phyloP scores from a whole-genome alignment of 2,329 filamentous ascomycete species.

The Fusarium dimerum region DNA sequence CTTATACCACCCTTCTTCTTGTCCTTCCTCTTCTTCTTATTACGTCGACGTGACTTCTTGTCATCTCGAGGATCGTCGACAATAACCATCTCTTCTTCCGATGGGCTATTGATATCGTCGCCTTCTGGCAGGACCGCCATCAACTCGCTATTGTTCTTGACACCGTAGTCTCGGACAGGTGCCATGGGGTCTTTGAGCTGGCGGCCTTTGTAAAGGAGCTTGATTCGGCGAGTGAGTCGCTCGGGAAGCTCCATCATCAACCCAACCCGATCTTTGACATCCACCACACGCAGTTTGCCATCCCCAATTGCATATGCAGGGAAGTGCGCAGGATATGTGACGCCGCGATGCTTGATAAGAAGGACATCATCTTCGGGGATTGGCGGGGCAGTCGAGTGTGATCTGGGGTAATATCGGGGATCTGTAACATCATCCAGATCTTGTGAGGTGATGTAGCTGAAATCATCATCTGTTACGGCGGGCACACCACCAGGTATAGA shows the following conservation, averaged over 20 bases:
- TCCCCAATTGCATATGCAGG: slow-evolving; percentile 75
- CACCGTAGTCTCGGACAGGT: slow-evolving; percentile 59
- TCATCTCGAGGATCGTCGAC: slow-evolving; percentile 42
- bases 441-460: slow-evolving; percentile 79
- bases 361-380: slow-evolving; percentile 67
- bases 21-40: slow-evolving; percentile 43
- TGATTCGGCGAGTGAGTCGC: slow-evolving; percentile 53
- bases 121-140: slow-evolving; percentile 49
- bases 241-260: slow-evolving; percentile 65
- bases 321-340: slow-evolving; percentile 70
- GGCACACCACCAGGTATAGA: slow-evolving; percentile 52
- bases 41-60: slow-evolving; percentile 40
- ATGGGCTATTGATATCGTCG: slow-evolving; percentile 35
- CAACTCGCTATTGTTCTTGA: slow-evolving; percentile 63
- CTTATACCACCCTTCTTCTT: slow-evolving; percentile 29
- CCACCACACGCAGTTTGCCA: slow-evolving; percentile 66
- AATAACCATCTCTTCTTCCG: slow-evolving; percentile 47
- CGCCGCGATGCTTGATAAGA: slow-evolving; percentile 66
- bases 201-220: slow-evolving; percentile 72
- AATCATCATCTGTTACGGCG: slow-evolving; percentile 74
- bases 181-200: slow-evolving; percentile 66
- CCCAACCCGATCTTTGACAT: slow-evolving; percentile 67
- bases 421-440: slow-evolving; percentile 57
- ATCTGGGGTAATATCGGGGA: slow-evolving; percentile 44
- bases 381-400: slow-evolving; percentile 35